Percentiles rank a stretch among this genome's conserved stretches.
These are phyloP conservation scores for Pseudozyma pruni DNA, from an alignment of 1,284 basidiomycete genomes.

Conservation along the genomic window DNA sequence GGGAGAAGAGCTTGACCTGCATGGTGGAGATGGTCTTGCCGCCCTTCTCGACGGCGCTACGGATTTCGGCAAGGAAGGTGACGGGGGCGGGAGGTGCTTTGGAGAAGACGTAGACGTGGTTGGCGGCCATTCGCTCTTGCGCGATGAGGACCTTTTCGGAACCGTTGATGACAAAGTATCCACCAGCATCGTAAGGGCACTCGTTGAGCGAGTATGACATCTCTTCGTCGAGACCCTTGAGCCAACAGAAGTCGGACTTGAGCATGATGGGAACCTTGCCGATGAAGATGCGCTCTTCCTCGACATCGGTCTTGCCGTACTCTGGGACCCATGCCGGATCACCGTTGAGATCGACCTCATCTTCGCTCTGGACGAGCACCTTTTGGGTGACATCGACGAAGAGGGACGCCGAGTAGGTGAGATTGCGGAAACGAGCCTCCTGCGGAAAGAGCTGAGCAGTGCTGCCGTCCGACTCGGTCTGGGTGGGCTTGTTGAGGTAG, in stretches of 20 bases:
- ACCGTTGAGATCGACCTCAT: constrained; percentile 76
- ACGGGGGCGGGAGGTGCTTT: constrained; percentile 97
- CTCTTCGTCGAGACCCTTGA: constrained; percentile 80
- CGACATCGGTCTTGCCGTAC: constrained; percentile 74
- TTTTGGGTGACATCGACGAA: constrained; percentile 96
- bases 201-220: constrained; percentile 92
- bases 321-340: constrained; percentile 82
- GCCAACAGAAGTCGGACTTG: constrained; percentile 92
- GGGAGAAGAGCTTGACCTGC: constrained; percentile 95
- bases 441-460: constrained; percentile 96
- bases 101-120: constrained; percentile 99
- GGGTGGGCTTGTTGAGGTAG: constrained; percentile 91
- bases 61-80: constrained; percentile 95
- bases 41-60: constrained; percentile 96
- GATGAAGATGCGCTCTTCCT: constrained; percentile 85
- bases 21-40: constrained; percentile 98
- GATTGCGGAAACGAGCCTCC: constrained; percentile 91
- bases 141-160: constrained; percentile 99
- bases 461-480: constrained; percentile 94
- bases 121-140: constrained; percentile 98
- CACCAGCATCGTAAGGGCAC: constrained; percentile 92
- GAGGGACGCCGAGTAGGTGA: constrained; percentile 94
- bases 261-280: constrained; percentile 99
- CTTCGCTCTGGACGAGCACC: constrained; percentile 80
- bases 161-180: constrained; percentile 99